Conservation (phyloP, 768 basidiomycete genomes). For the Leccinum olivaceopallidum region DNA sequence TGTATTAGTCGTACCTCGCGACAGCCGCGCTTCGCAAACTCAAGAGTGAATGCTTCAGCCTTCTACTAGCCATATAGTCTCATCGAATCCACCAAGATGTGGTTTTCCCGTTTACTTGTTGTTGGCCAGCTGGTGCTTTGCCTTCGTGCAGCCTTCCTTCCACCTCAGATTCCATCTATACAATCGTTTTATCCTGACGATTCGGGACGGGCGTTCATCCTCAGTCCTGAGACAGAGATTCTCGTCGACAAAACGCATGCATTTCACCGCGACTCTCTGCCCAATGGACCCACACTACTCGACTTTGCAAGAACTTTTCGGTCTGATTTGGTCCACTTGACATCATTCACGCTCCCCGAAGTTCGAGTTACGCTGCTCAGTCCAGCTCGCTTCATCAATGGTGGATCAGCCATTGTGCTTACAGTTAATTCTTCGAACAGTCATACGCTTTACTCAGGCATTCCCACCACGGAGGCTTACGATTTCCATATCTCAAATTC, state of each 20-base stretch:
- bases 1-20: not conserved
- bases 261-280: not conserved
- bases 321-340: conserved; percentile 33
- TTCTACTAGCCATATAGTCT: not conserved
- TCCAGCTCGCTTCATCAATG: not conserved
- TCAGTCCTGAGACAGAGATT: conserved; percentile 34
- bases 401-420: conserved; percentile 31
- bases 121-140: not conserved
- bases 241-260: conserved; percentile 37
- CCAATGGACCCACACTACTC: conserved; percentile 33
- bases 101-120: not conserved
- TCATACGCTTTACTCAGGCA: conserved; percentile 39
- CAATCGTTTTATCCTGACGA: conserved; percentile 31
- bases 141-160: conserved; percentile 5
- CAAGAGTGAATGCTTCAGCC: not conserved
- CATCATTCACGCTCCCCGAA: conserved; percentile 27
- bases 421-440: conserved; percentile 27
- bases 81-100: not conserved
- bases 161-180: conserved; percentile 41
- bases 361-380: conserved; percentile 23
- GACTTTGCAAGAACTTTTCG: conserved; percentile 41
- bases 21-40: not conserved
- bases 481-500: conserved; percentile 34
- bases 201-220: conserved; percentile 28
- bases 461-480: conserved; percentile 40